These are phyloP conservation scores for Phalaenopsis hybrid DNA, from an alignment of 116 monocot species.

Conservation along the genomic window DNA sequence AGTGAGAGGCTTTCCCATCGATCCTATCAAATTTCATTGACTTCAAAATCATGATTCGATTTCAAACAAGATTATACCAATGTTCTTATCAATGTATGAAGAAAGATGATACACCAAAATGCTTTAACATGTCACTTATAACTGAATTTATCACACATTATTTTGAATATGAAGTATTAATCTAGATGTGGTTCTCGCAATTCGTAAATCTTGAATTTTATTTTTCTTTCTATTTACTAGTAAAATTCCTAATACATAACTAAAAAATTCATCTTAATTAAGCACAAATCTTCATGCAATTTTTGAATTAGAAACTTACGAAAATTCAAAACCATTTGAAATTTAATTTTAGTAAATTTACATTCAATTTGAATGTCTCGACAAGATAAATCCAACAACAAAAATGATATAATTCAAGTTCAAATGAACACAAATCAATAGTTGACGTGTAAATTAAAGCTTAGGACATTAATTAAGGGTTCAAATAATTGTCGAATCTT, in stretches of 20 bases:
- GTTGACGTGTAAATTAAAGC: too few relatives aligned
- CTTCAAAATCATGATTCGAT: not conserved
- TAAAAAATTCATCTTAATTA: too few relatives aligned
- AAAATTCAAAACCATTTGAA: too few relatives aligned
- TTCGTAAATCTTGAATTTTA: not conserved
- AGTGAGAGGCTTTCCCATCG: not conserved
- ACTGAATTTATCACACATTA: not conserved
- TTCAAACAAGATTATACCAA: not conserved
- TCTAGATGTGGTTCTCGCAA: not conserved
- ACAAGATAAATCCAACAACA: too few relatives aligned
- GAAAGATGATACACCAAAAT: not conserved
- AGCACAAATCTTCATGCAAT: too few relatives aligned
- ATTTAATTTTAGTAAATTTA: too few relatives aligned
- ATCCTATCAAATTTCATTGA: not conserved
- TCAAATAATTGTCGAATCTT: too few relatives aligned
- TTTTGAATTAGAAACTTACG: too few relatives aligned
- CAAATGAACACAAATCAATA: too few relatives aligned
- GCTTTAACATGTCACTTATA: not conserved
- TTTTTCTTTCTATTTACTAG: not conserved
- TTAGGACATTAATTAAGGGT: too few relatives aligned
- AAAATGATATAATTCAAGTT: too few relatives aligned
- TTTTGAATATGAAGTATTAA: not conserved
- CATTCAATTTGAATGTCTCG: too few relatives aligned
- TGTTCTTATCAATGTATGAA: not conserved
- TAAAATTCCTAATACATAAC: not conserved